Evolutionary conservation across 2,329 filamentous ascomycete genomes (phyloP).

Genomic region (Fusarium austroafricanum): DNA sequence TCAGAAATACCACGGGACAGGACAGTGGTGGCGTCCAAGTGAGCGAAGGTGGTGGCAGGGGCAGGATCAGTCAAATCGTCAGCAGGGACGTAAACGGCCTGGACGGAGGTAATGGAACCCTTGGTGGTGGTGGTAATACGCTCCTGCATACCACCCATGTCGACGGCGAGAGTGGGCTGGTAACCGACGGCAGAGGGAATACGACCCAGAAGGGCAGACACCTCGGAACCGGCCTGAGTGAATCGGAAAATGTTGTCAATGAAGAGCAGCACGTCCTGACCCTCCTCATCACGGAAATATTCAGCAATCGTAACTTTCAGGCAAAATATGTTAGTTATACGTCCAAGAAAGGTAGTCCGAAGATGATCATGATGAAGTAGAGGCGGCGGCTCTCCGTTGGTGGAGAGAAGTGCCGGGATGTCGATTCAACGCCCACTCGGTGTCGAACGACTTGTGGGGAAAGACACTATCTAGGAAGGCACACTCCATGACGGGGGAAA

Average conservation of each 20-base stretch:
- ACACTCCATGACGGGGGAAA: not conserved
- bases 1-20: conserved; percentile 99
- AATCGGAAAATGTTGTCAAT: conserved; percentile 99
- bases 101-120: conserved; percentile 99
- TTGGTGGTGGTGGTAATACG: conserved; percentile 99
- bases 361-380: not conserved
- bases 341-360: not conserved
- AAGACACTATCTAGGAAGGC: not conserved
- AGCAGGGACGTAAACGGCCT: conserved; percentile 99
- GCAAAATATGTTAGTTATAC: not conserved
- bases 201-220: conserved; percentile 98
- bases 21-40: conserved; percentile 99
- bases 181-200: conserved; percentile 99
- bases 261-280: conserved; percentile 98
- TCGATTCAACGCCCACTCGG: too few species aligned
- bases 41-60: conserved; percentile 98
- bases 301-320: conserved; percentile 73
- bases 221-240: conserved; percentile 99
- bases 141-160: conserved; percentile 99
- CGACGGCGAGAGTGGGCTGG: conserved; percentile 97
- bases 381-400: not conserved
- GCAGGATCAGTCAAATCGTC: conserved; percentile 99
- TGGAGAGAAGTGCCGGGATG: not conserved
- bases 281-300: conserved; percentile 80
- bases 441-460: too few species aligned